Base-by-base conservation (phyloP, 1,284 basidiomycete genomes). In the Tilletia indica region DNA sequence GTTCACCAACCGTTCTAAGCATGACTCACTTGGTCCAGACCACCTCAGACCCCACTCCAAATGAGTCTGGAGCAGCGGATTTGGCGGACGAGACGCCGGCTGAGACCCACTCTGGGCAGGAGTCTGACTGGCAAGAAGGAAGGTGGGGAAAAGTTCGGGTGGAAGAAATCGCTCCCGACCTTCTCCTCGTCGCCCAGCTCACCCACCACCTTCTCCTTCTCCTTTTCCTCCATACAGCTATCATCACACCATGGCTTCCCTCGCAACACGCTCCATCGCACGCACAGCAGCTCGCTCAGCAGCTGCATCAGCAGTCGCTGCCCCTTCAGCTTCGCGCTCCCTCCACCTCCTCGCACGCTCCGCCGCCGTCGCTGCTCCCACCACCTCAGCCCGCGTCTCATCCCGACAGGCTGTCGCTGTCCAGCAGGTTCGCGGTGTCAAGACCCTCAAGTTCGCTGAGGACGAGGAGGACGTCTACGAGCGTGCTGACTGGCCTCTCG, bases 401-500 rank as follows among this genome's bases (percentile, higher is more conserved):
- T 70, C 74, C 48, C 48, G 70, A 16, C 72, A 64, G 8, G 61
- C 71, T 25, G 68, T 71, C 25, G 72, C 77, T 36, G 70, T 75
- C 63, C 70, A 75, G 36, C 76, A 77, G 68, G 70, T 73, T 36
- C 78, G 83, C 69, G 95, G 96, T 77, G 86, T 98, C 84, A 97
- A 98, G 89, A 97, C 95, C 73, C 92, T 99, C 83, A 92, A 98
- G 89, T 99, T 99, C 87, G 94, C 96, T 78, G 75, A 78, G 63
- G 79, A 91, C 76, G 90, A 96, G 85, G 96, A 99, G 88, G 89
- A 89, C 79, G 94, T 99, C 71, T 99, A 97, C 86, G 96, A 99
- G 89, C 93, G 95, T 78, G 89, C 89, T 82, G 96, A 99, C 89
- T 99, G 97, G 97, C 97, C 96, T 58, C 87, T 96, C 74, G 90